Base-by-base conservation (phyloP, 2,329 filamentous ascomycete species). In the Elsinoe perseae region DNA sequence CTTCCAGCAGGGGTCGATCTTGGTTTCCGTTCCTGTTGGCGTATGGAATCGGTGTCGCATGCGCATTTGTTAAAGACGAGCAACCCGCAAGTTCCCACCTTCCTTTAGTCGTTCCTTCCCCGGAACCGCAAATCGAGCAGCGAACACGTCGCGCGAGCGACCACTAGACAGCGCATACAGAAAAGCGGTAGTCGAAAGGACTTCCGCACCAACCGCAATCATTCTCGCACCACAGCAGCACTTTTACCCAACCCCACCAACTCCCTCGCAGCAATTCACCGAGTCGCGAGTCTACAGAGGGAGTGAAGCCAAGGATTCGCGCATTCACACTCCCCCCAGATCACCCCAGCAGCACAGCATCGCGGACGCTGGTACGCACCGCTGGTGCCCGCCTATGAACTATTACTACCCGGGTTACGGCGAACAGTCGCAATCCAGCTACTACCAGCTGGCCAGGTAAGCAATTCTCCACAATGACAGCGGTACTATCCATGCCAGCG, bases 371-470 rank as follows among this genome's bases (percentile, higher is more conserved):
- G 53, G 40, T 23, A 56, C 53, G 53, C 53, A 56, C 53, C 53
- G 53, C 53, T 56, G 53, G 53, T 56, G 53, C 53, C 38, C 38
- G 38, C 53, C 40, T 42, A 56, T 56, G 53, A 56, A 56, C 53
- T 56, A 56, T 56, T 56, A 56, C 40, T 56, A 50, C 30, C 46
- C 53, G 43, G 43, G 43, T 27, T 60, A 50, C 40, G 48, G 54
- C 53, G 54, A 58, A 27, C 50, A 57, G 42, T 57, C 42, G 36
- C 57, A 56, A 57, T 58, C 57, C 57, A 60, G 59, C 55, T 56
- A 59, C 44, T 54, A 50, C 50, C 36, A 48, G 59, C 59, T 59
- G 57, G 57, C 57, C 16, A 61, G 59, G 59, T 61, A 56, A 61
- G 59, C 28, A 40, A 21, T 53, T 43, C 57, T 42, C 25, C 20